phyloP scores from a whole-genome alignment of 2,329 filamentous ascomycete species.

The Alternaria alternata region DNA sequence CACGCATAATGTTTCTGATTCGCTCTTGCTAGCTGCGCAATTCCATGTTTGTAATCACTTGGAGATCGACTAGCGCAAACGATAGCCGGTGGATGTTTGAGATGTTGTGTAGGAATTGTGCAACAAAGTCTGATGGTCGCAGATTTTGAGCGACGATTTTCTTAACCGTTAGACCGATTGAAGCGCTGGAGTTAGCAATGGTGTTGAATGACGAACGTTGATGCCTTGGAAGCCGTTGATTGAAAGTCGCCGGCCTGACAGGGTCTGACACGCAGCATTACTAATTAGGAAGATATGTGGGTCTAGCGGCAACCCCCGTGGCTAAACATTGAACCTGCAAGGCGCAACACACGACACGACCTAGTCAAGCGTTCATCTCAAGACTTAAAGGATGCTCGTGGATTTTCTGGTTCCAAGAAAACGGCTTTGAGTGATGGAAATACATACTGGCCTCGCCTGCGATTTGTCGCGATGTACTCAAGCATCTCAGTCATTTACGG shows the following conservation, averaged over 20 bases:
- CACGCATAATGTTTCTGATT: slow-evolving; percentile 8
- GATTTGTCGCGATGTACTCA: background rate
- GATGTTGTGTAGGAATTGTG: background rate
- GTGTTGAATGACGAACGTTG: slow-evolving; percentile 5
- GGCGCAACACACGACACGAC: background rate
- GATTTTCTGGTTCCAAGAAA: no score
- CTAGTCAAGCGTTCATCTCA: background rate
- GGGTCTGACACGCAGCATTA: background rate
- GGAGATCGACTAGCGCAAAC: slow-evolving; percentile 9
- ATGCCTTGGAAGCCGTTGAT: slow-evolving; percentile 8
- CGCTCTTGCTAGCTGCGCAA: slow-evolving; percentile 18
- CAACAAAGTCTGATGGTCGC: background rate
- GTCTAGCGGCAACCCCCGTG: slow-evolving; percentile 6
- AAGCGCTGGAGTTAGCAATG: background rate
- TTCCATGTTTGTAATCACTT: slow-evolving; percentile 17
- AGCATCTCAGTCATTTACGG: background rate
- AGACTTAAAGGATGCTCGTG: background rate
- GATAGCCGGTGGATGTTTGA: slow-evolving; percentile 1
- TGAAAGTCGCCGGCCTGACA: background rate
- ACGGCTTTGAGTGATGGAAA: background rate
- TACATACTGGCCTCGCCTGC: background rate
- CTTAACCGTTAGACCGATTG: background rate
- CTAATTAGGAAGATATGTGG: slow-evolving; percentile 5
- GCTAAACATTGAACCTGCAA: slow-evolving; percentile 8
- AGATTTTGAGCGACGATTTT: background rate